A percentile compares a stretch with the other conserved stretches of the same genome.
These are phyloP conservation scores for Chalciporus piperatus DNA, from an alignment of 768 basidiomycete genomes.

Conservation along the genomic window DNA sequence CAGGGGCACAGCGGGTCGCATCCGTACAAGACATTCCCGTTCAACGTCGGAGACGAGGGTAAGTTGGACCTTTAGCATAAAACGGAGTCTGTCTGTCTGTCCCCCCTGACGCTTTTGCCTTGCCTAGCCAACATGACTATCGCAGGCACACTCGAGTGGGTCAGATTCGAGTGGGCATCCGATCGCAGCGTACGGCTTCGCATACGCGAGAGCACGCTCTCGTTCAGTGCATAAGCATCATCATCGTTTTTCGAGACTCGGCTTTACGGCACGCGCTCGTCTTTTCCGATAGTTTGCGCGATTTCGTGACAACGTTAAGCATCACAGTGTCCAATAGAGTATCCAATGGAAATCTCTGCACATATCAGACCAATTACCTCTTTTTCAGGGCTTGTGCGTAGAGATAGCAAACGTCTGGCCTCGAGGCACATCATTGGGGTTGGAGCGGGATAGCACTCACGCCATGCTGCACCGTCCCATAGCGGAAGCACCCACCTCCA, in stretches of 20 bases:
- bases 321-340: neutral
- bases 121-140: slow-evolving; percentile 52
- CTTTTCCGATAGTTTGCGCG: too few relatives aligned
- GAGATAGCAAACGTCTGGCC: slow-evolving; percentile 45
- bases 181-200: slow-evolving; percentile 80
- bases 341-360: neutral
- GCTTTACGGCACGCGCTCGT: too few relatives aligned
- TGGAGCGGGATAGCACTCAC: slow-evolving; percentile 49
- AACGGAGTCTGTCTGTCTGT: neutral
- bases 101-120: neutral
- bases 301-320: neutral
- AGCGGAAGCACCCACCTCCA: slow-evolving; percentile 32
- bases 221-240: slow-evolving; percentile 69
- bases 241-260: too few relatives aligned
- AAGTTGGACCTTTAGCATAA: slow-evolving; percentile 20
- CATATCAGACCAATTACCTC: neutral
- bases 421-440: slow-evolving; percentile 55
- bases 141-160: slow-evolving; percentile 65
- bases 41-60: slow-evolving; percentile 86
- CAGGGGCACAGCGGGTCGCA: slow-evolving; percentile 81
- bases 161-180: slow-evolving; percentile 81
- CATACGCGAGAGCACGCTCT: slow-evolving; percentile 78
- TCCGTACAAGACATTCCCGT: slow-evolving; percentile 85
- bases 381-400: slow-evolving; percentile 9
- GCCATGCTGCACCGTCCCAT: slow-evolving; percentile 49